Conservation (phyloP, 1,139 yeast species). For the Debaryomyces sp. region DNA sequence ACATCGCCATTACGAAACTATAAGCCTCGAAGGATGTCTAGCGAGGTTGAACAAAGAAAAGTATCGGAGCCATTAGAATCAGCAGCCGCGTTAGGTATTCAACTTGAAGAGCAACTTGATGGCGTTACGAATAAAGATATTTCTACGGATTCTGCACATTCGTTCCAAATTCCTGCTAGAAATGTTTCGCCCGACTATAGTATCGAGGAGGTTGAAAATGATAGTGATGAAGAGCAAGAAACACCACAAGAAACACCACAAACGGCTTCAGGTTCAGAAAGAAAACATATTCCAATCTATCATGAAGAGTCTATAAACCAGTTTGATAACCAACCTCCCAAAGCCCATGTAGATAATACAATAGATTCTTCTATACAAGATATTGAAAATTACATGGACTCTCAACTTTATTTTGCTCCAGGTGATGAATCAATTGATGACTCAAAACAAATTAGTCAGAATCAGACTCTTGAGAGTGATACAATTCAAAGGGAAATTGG, state of each 20-base stretch:
- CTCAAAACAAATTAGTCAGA: not conserved
- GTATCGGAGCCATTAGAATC: conserved; percentile 30
- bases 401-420: conserved; percentile 29
- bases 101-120: conserved; percentile 26
- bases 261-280: not conserved
- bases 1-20: conserved; percentile 27
- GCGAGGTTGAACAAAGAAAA: conserved; percentile 14
- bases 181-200: conserved; percentile 34
- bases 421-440: not conserved
- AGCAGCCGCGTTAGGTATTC: conserved; percentile 29
- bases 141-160: conserved; percentile 9
- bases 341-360: conserved; percentile 15
- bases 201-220: conserved; percentile 43
- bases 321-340: conserved; percentile 24
- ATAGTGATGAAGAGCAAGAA: conserved; percentile 22
- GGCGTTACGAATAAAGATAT: conserved; percentile 14
- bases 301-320: not conserved
- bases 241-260: not conserved
- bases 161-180: not conserved
- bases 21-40: conserved; percentile 14
- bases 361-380: conserved; percentile 45
- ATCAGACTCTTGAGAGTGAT: not conserved
- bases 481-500: conserved; percentile 6
- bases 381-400: conserved; percentile 44
- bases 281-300: not conserved